Evolutionary conservation across 2,329 filamentous ascomycete species (phyloP).

Genomic region (Verticillium albo-atrum): DNA sequence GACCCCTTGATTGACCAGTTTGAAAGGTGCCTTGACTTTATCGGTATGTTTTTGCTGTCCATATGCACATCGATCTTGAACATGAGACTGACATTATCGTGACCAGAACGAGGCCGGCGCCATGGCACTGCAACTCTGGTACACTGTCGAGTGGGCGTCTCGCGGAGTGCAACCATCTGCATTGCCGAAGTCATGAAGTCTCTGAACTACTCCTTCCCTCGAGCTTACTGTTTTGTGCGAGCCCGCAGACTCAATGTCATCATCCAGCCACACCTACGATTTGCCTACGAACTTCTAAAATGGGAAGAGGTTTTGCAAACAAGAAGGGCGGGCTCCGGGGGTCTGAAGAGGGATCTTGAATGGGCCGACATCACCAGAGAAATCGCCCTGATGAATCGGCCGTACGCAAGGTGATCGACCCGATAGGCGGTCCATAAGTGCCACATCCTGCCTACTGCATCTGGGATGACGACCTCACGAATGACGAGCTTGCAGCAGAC

Average conservation of each 20-base stretch:
- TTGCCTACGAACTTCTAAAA: conserved; percentile 91
- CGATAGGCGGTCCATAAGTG: background rate
- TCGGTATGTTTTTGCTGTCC: conserved; percentile 59
- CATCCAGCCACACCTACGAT: conserved; percentile 92
- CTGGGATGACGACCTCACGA: background rate
- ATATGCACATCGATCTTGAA: background rate
- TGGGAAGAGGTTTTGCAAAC: conserved; percentile 79
- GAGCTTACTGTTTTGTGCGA: conserved; percentile 94
- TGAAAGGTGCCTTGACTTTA: conserved; percentile 80
- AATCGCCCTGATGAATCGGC: conserved; percentile 92
- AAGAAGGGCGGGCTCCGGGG: conserved; percentile 30
- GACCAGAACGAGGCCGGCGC: conserved; percentile 68
- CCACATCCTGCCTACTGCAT: background rate
- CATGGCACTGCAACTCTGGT: conserved; percentile 84
- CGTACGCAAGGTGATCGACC: conserved; percentile 64
- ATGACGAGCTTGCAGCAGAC: background rate
- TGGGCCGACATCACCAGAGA: conserved; percentile 87
- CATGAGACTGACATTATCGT: conserved; percentile 5
- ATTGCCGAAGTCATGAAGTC: conserved; percentile 97
- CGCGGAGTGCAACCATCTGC: conserved; percentile 91
- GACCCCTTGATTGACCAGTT: conserved; percentile 88
- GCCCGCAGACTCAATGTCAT: conserved; percentile 93
- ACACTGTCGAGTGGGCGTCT: conserved; percentile 94
- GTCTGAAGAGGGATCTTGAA: conserved; percentile 73
- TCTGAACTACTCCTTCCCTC: conserved; percentile 75